phyloP scores from a whole-genome alignment of 2,329 filamentous ascomycete genomes.

The Fusarium sacchari region DNA sequence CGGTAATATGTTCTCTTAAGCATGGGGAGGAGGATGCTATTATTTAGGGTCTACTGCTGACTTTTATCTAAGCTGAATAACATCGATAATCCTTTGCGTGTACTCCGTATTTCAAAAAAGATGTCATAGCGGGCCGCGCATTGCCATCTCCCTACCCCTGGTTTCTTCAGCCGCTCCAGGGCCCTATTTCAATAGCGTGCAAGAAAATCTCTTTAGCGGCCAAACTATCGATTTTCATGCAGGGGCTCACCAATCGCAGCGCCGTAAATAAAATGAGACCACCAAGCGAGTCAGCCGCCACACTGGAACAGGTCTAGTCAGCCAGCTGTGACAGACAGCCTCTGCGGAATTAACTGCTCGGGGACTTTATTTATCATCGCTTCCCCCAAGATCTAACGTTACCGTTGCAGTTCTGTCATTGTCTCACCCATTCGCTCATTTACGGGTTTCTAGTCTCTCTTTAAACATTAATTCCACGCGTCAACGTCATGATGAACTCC shows the following conservation, averaged over 20 bases:
- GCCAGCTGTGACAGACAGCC: neutral
- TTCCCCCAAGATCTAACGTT: too few species aligned
- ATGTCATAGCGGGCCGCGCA: neutral
- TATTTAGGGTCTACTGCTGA: too few species aligned
- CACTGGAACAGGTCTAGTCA: neutral
- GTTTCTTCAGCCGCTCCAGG: neutral
- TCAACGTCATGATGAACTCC: neutral
- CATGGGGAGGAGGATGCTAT: too few species aligned
- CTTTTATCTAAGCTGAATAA: neutral
- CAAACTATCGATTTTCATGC: neutral
- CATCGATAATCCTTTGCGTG: neutral
- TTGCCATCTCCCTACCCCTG: fast-evolving
- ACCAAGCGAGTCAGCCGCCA: fast-evolving
- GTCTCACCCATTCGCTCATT: neutral
- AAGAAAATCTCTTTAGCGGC: neutral
- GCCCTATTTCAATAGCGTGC: neutral
- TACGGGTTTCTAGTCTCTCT: neutral
- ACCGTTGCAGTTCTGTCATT: neutral
- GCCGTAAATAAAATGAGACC: neutral
- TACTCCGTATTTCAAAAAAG: fast-evolving
- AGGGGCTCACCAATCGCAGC: conserved; percentile 2
- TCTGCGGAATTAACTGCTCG: neutral
- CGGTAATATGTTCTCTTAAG: fast-evolving
- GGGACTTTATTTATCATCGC: neutral
- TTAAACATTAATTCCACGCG: fast-evolving